Conservation (phyloP, 2,329 filamentous ascomycete genomes). For the Diaporthe capsici region DNA sequence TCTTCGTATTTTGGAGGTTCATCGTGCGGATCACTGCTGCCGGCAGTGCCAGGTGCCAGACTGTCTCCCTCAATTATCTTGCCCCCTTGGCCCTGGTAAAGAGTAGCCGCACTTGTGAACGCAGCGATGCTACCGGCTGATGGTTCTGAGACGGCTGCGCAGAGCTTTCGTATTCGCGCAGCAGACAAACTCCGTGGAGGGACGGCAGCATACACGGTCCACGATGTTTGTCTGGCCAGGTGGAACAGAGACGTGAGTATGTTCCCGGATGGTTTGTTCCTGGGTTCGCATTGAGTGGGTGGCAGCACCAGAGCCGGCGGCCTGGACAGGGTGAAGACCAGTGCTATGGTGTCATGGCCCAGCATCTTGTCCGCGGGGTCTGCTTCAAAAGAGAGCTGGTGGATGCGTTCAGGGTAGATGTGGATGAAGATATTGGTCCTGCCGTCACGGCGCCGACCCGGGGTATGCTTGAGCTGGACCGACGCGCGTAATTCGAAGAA, state of each 20-base stretch:
- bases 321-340: constrained; percentile 10
- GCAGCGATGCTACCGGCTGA: constrained; percentile 16
- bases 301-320: constrained; percentile 29
- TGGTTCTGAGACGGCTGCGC: constrained; percentile 16
- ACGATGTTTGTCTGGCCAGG: constrained; percentile 19
- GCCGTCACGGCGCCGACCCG: constrained; percentile 17
- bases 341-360: constrained; percentile 21
- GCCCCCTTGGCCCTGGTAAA: constrained; percentile 35
- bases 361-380: constrained; percentile 24
- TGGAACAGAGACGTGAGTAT: constrained; percentile 5
- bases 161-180: constrained; percentile 13
- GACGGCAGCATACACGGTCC: constrained; percentile 15
- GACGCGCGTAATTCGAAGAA: constrained; percentile 32
- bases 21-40: background rate
- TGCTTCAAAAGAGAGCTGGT: constrained; percentile 6
- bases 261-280: constrained; percentile 4
- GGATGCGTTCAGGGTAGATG: constrained; percentile 36
- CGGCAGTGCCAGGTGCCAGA: background rate
- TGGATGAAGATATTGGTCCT: constrained; percentile 31
- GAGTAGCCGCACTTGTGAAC: constrained; percentile 15
- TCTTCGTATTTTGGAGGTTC: constrained; percentile 30
- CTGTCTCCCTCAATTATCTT: constrained; percentile 29
- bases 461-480: background rate
- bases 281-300: constrained; percentile 3
- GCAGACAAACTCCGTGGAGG: constrained; percentile 18